Conservation (phyloP, 495 filamentous ascomycete species). For the Penicillium pulvis region DNA sequence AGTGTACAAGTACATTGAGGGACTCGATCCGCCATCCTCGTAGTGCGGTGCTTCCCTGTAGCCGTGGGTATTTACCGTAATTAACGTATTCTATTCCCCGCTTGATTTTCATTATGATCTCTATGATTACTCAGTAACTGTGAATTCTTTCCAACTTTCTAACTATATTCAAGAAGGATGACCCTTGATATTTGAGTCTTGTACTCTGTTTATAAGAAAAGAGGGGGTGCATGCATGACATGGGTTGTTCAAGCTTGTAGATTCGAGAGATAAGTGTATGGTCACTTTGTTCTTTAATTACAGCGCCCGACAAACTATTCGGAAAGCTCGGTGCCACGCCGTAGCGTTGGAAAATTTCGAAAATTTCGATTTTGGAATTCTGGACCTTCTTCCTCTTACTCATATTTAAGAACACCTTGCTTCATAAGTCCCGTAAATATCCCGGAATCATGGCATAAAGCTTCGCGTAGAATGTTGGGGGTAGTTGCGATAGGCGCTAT, state of each 20-base stretch:
- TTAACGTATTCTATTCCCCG: slow-evolving; percentile 9
- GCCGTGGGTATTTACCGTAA: slow-evolving; percentile 18
- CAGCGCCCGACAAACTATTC: slow-evolving; percentile 5
- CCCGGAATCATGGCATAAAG: background rate
- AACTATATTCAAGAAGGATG: background rate
- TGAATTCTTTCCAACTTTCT: background rate
- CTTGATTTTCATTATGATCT: background rate
- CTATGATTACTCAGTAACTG: background rate
- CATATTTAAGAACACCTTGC: background rate
- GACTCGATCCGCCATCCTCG: slow-evolving; percentile 11
- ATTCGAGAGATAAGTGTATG: background rate
- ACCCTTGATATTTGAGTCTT: background rate
- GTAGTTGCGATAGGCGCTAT: slow-evolving; percentile 28
- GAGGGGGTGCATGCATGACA: slow-evolving; percentile 10
- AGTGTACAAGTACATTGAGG: slow-evolving; percentile 7
- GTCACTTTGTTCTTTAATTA: slow-evolving; percentile 5
- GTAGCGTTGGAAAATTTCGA: background rate
- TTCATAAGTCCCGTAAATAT: background rate
- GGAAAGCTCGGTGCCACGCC: slow-evolving; percentile 22
- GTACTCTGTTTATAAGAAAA: background rate
- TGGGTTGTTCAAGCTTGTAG: background rate
- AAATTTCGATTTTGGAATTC: background rate
- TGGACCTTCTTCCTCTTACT: background rate
- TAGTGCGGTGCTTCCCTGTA: slow-evolving; percentile 7
- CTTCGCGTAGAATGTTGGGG: background rate